Base-by-base conservation (phyloP, 495 filamentous ascomycete species). In the Trypethelium eluteriae region DNA sequence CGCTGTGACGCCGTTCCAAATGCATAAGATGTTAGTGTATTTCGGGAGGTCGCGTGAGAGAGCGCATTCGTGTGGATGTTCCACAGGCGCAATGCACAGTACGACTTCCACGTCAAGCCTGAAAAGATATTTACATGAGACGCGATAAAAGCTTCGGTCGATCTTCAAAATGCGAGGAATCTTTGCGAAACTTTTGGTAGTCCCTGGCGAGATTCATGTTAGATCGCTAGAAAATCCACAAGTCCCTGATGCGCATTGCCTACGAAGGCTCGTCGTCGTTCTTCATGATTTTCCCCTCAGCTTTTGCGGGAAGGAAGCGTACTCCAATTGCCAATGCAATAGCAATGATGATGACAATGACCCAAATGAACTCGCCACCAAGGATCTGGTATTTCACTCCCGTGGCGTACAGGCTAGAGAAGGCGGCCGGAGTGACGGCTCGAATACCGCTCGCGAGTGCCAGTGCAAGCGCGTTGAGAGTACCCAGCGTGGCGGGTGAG, bases 361-460 rank as follows among this genome's bases (percentile, higher is more conserved):
- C 70, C 88, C 88, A 91, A 57, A 87, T 83, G 10, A 88, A 77
- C 69, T 90, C 83, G 0, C 87, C 88, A 59, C 77, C 74, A 0
- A 84, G 69, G 56, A 84, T 79, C 69, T 86, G 82, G 2, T 78
- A 78, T 64, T 81, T 77, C 3, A 82, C 82, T 1, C 88, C 85
- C 0, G 83, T 57, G 0, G 88, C 88, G 67, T 83, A 90, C 41
- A 91, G 64, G 64, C 77, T 85, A 2, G 85, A 76, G 64, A 87
- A 86, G 2, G 84, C 66, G 0, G 83, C 85, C 1, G 88, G 88
- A 36, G 80, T 79, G 67, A 90, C 79, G 1, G 86, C 78, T 34
- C 88, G 79, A 7, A 82, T 68, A 11, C 72, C 82, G 64, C 82
- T 83, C 2, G 76, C 69, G 2, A 83, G 53, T 2, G 85, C 82